Percentiles rank a stretch among this genome's conserved stretches.
Conservation (phyloP, 345 rosid species). For the Heritiera littoralis region DNA sequence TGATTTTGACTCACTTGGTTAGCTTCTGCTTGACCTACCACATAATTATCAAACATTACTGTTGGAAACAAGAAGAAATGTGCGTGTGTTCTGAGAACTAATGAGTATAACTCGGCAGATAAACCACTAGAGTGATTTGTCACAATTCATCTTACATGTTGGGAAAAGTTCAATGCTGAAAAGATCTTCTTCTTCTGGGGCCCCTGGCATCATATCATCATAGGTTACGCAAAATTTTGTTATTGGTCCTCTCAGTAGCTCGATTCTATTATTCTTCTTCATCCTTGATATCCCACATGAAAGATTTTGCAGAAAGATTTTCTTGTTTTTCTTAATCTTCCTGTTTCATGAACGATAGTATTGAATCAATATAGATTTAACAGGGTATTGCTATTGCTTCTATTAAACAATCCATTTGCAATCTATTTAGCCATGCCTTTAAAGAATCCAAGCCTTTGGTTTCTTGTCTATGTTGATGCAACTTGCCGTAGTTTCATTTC, state of each 20-base stretch:
- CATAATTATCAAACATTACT: background rate
- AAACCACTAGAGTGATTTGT: background rate
- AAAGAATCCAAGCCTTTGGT: background rate
- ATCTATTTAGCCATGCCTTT: background rate
- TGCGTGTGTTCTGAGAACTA: background rate
- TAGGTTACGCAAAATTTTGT: constrained; percentile 12
- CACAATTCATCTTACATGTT: constrained; percentile 20
- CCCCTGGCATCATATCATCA: constrained; percentile 32
- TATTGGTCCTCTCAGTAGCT: constrained; percentile 36
- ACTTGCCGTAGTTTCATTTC: background rate
- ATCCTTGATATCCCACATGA: constrained; percentile 48
- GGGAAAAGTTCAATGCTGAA: constrained; percentile 41
- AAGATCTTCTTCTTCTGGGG: constrained; percentile 38
- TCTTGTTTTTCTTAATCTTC: constrained; percentile 43
- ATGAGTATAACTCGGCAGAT: background rate
- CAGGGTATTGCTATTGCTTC: background rate
- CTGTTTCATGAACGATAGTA: constrained; percentile 17
- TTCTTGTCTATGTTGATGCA: background rate
- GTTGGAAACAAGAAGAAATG: background rate
- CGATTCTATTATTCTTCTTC: constrained; percentile 31
- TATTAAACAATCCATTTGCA: background rate
- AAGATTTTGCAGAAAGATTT: constrained; percentile 36
- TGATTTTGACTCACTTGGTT: constrained; percentile 6
- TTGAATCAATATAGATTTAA: background rate
- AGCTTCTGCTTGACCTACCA: constrained; percentile 11